phyloP scores from a whole-genome alignment of 2,329 filamentous ascomycete genomes.

The Myriangium duriaei region DNA sequence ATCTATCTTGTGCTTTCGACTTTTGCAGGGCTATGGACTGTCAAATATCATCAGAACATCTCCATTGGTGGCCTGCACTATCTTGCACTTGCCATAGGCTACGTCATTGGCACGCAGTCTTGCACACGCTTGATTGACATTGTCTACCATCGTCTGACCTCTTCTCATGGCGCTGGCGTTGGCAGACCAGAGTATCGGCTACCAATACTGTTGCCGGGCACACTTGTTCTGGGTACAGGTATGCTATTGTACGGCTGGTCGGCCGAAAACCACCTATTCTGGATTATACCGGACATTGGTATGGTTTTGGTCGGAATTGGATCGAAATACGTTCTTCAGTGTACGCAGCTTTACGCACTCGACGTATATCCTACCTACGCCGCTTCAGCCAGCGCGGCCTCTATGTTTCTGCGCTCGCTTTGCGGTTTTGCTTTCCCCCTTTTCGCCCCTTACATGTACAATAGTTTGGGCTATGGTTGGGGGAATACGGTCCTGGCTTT shows the following conservation, averaged over 20 bases:
- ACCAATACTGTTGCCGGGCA: constrained; percentile 43
- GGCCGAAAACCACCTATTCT: constrained; percentile 40
- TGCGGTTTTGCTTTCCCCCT: constrained; percentile 48
- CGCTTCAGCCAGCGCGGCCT: constrained; percentile 40
- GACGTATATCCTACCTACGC: constrained; percentile 39
- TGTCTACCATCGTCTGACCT: constrained; percentile 26
- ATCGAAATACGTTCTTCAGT: constrained; percentile 45
- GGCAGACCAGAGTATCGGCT: constrained; percentile 33
- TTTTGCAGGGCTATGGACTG: constrained; percentile 24
- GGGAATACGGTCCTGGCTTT: constrained; percentile 41
- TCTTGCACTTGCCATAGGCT: constrained; percentile 40
- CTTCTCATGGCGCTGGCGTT: constrained; percentile 21
- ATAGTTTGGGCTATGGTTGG: constrained; percentile 35
- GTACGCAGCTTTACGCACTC: constrained; percentile 50
- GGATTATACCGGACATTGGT: constrained; percentile 50
- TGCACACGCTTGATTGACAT: constrained; percentile 24
- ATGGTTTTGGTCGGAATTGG: constrained; percentile 37
- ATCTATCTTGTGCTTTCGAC: constrained; percentile 26
- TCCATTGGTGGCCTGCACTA: constrained; percentile 26
- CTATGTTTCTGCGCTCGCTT: constrained; percentile 42
- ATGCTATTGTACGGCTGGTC: constrained; percentile 49
- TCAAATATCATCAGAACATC: constrained; percentile 16
- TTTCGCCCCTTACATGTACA: constrained; percentile 43
- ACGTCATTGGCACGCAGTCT: constrained; percentile 35
- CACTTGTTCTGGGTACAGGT: constrained; percentile 41